Base-by-base conservation (phyloP, 441 rosid species). In the Erysimum pusillum region DNA sequence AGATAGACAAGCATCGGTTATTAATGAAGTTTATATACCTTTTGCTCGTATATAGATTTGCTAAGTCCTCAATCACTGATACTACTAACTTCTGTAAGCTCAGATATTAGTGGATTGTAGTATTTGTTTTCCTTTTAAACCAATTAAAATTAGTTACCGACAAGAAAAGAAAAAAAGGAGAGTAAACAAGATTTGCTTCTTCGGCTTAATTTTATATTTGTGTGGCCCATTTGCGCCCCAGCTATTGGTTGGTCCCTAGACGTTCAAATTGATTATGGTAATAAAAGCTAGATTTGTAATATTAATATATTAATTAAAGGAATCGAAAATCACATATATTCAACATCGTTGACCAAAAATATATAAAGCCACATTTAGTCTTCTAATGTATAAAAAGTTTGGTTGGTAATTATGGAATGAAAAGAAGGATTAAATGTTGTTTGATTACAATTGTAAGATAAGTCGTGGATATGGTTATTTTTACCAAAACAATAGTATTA, bases 41-140 rank as follows among this genome's bases (percentile, higher is more conserved):
- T 17, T 41, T 41, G 52, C 52, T 34, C n/a, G 8, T 67, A 28
- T 22, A 51, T 49, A 56, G 73, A 46, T 61, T 63, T 63, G 53
- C 71, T 1, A 44, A 53, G 59, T 54, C 42, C 39, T 25, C 20
- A 58, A 9, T 7, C 32, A 61, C 73, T 61, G 41, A 61, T 39
- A 54, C 36, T 70, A 65, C 57, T 66, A 72, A 66, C 64, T 60
- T 34, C 3, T 78, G 81, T 72, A 73, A 49, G 64, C 68, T 77
- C 62, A 64, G 54, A 22, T 22, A 71, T 51, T 49, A 65, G 69
- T 48, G 46, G 52, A 49, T 22, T 22, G 25, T 22, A 22, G 28
- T 25, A 2, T 2, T 25, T 25, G 25, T 25, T 25, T 25, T 25
- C 28, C 28, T 22, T 42, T 9, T 6, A 32, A 63, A 44, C n/a